phyloP scores from a whole-genome alignment of 78 protist species.

The Monosiga brevicollis region DNA sequence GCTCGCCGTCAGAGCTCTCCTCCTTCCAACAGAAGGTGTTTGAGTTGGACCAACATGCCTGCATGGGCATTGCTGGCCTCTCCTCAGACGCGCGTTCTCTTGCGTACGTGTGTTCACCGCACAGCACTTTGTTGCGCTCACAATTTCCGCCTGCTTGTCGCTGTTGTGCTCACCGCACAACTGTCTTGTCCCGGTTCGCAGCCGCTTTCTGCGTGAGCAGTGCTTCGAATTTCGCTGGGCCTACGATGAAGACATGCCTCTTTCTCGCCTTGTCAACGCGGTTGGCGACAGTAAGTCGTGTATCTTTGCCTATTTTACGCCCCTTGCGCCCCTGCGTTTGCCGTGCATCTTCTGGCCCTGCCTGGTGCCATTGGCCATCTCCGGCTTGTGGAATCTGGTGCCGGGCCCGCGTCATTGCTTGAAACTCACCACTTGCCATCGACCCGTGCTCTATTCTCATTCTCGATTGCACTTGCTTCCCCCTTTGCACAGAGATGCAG shows the following conservation, averaged over 20 bases:
- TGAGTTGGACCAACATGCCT: constrained; percentile 83
- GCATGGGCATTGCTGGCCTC: constrained; percentile 87
- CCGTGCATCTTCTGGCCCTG: no score
- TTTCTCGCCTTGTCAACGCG: constrained; percentile 56
- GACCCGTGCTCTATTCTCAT: no score
- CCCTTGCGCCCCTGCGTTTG: no score
- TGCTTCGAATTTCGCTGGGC: constrained; percentile 69
- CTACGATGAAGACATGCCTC: constrained; percentile 65
- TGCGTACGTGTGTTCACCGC: neutral
- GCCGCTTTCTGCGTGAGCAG: constrained; percentile 75
- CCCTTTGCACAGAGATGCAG: constrained; percentile 56
- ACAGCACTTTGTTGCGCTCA: neutral
- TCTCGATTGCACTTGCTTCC: neutral
- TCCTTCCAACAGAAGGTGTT: constrained; percentile 83
- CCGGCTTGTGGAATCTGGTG: no score
- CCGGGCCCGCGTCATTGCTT: no score
- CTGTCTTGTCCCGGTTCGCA: no score
- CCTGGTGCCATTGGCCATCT: no score
- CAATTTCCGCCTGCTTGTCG: no score
- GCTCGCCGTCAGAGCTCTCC: constrained; percentile 72
- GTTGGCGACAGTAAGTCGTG: constrained; percentile 72
- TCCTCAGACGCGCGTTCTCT: constrained; percentile 69
- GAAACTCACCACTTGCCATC: no score
- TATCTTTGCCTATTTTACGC: no score
- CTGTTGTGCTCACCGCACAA: no score